Base-by-base conservation (phyloP, 208 protist species). In the Plasmodiophora brassicae region DNA sequence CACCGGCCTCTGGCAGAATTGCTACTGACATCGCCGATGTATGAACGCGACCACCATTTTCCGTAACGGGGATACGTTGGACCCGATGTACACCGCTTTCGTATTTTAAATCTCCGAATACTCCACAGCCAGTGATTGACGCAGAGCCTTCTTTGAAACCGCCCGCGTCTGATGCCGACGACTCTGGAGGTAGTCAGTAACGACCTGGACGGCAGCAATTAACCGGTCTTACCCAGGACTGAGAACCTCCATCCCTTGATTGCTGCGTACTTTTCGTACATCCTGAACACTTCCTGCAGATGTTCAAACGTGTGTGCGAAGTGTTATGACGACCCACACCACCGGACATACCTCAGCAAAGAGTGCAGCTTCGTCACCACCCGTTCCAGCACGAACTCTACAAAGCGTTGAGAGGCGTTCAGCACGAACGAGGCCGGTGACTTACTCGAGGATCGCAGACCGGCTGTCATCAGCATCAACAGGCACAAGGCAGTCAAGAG, bases 31-130 rank as follows among this genome's bases (percentile, higher is more conserved):
- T 71, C 45, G 84, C 46, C 36, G 45, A 71, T 50, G 84, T 86
- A 60, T 86, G 84, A 45, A 86, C 41, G 10, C 84, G 43, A 60
- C 84, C 84, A 35, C 5, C 25, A 38, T 25, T 71, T 60, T 86
- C 84, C 46, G 84, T 86, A 45, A 28, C 14, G 45, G 84, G 84
- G 14, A 86, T 60, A 65, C 84, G 84, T 36, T 86, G 84, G 36
- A 86, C 84, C n/a, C 84, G 5, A 71, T 86, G 84, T 14, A 86
- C 84, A 60, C 84, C 84, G 36, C 45, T 86, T 36, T 86, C 84
- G 32, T 35, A 86, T 71, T 60, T 50, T 8, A 86, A 36, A 14
- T 5, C 25, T 65, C 46, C 46, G 32, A 71, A 86, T 32, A 86
- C 84, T 14, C n/a, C 84, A 5, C 41, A 38, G 28, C 46, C 84